Conservation (phyloP, 2,329 filamentous ascomycete species). For the Fusarium domesticum region DNA sequence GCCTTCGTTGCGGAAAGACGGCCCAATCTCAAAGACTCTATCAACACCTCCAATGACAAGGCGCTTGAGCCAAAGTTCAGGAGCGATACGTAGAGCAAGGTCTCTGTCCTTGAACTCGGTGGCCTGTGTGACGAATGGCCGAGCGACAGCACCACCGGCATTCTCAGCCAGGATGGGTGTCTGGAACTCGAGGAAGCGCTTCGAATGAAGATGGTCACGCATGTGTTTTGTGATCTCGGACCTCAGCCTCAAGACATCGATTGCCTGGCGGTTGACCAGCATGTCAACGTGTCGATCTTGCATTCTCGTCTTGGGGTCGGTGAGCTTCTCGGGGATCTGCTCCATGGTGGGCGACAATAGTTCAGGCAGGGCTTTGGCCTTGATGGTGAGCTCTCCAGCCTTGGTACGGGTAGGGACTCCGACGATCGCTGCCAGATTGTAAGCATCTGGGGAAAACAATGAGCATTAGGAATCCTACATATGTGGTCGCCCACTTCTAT, state of each 20-base stretch:
- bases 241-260: conserved; percentile 70
- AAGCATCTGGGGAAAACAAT: conserved; percentile 20
- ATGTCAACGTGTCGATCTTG: conserved; percentile 83
- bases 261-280: conserved; percentile 66
- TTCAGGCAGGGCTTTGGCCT: conserved; percentile 64
- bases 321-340: conserved; percentile 68
- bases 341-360: conserved; percentile 77
- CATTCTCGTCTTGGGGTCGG: conserved; percentile 68
- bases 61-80: conserved; percentile 92
- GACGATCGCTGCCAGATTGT: conserved; percentile 55
- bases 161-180: conserved; percentile 82
- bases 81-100: conserved; percentile 81
- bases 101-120: conserved; percentile 71
- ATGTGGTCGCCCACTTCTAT: conserved; percentile 81
- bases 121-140: conserved; percentile 78
- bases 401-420: conserved; percentile 68
- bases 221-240: conserved; percentile 72
- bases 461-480: conserved; percentile 53
- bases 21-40: conserved; percentile 88
- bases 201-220: conserved; percentile 67
- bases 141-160: conserved; percentile 83
- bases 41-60: conserved; percentile 86
- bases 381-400: conserved; percentile 73
- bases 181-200: conserved; percentile 79
- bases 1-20: conserved; percentile 90